Conservation (phyloP, 2,329 filamentous ascomycete species). For the Amesomyces nigricolor region DNA sequence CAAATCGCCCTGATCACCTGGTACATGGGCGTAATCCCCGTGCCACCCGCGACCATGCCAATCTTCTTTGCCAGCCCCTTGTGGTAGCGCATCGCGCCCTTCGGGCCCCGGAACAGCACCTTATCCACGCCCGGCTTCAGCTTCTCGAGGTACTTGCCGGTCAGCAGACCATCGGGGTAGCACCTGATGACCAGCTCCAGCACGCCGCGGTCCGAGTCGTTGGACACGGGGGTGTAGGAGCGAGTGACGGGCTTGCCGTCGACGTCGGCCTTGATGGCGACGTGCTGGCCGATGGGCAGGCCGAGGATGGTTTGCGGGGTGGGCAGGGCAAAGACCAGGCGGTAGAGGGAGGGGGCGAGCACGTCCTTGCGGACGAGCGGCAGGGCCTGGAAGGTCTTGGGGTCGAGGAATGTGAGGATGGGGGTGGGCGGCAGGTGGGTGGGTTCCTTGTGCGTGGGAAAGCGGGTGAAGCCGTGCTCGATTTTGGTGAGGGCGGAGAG, state of each 20-base stretch:
- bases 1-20: slow-evolving; percentile 60
- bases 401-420: slow-evolving; percentile 32
- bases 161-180: slow-evolving; percentile 48
- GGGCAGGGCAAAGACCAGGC: slow-evolving; percentile 45
- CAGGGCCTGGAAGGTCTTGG: slow-evolving; percentile 42
- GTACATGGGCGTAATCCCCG: slow-evolving; percentile 45
- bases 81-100: slow-evolving; percentile 50
- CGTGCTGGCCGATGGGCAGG: slow-evolving; percentile 52
- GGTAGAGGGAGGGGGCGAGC: slow-evolving; percentile 41
- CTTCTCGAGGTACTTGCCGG: slow-evolving; percentile 41
- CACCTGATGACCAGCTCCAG: slow-evolving; percentile 37
- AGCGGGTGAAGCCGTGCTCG: not conserved
- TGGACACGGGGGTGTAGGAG: slow-evolving; percentile 51
- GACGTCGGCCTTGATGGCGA: slow-evolving; percentile 45
- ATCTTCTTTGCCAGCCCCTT: slow-evolving; percentile 39
- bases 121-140: slow-evolving; percentile 41
- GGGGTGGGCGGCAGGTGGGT: not conserved
- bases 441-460: not conserved
- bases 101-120: slow-evolving; percentile 50
- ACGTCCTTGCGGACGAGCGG: slow-evolving; percentile 38
- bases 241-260: slow-evolving; percentile 42
- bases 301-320: slow-evolving; percentile 41
- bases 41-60: slow-evolving; percentile 46
- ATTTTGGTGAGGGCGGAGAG: too few species aligned
- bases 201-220: slow-evolving; percentile 43